phyloP scores from a whole-genome alignment of 139 green algal species.

The Chlorella sp. region DNA sequence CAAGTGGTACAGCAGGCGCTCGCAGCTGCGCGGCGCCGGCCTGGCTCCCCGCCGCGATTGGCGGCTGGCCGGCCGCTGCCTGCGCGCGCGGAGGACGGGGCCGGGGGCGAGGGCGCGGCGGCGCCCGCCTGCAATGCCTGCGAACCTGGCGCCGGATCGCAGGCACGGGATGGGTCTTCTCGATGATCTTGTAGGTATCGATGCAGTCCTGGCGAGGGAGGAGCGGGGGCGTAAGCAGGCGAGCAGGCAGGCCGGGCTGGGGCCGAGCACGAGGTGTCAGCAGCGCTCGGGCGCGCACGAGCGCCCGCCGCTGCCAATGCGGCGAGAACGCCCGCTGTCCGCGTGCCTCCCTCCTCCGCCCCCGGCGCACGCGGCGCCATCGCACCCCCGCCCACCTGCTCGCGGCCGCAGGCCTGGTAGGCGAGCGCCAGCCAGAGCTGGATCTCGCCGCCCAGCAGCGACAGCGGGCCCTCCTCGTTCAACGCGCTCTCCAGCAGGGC shows the following conservation, averaged over 20 bases:
- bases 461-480: constrained; percentile 56
- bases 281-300: background rate
- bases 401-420: constrained; percentile 72
- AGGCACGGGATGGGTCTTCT: constrained; percentile 45
- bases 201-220: constrained; percentile 68
- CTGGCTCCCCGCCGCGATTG: too few species aligned
- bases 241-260: background rate
- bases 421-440: constrained; percentile 86
- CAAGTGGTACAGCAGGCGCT: background rate
- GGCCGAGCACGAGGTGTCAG: background rate
- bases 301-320: background rate
- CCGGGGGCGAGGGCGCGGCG: too few species aligned
- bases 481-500: constrained; percentile 63
- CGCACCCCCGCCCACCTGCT: too few species aligned
- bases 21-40: too few species aligned
- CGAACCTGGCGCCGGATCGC: constrained; percentile 34
- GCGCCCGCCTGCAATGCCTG: too few species aligned
- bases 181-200: constrained; percentile 70
- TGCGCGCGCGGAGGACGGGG: too few species aligned
- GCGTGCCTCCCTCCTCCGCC: background rate
- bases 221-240: background rate
- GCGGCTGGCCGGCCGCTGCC: too few species aligned
- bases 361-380: background rate
- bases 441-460: constrained; percentile 73
- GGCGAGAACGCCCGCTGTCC: background rate